A percentile compares a stretch with the other conserved stretches of the same genome.
Conservation (phyloP, 2,329 filamentous ascomycete species). For the Cercospora beticola region DNA sequence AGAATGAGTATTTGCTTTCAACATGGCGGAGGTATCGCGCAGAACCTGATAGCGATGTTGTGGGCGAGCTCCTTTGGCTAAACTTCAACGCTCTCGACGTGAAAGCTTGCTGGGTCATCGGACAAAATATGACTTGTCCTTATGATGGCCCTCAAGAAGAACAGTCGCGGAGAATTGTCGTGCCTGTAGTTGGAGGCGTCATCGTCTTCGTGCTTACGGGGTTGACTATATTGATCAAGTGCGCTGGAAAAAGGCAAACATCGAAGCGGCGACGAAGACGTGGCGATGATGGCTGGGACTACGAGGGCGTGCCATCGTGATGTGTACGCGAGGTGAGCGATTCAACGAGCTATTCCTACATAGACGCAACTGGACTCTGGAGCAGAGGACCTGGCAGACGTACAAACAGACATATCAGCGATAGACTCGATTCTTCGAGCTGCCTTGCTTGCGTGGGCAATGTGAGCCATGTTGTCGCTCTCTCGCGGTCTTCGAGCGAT, state of each 20-base stretch:
- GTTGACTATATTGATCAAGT: constrained; percentile 64
- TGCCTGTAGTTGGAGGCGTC: constrained; percentile 62
- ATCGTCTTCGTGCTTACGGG: constrained; percentile 62
- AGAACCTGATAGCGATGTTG: constrained; percentile 30
- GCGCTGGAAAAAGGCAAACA: constrained; percentile 59
- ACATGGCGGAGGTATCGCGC: constrained; percentile 29
- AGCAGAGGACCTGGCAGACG: neutral
- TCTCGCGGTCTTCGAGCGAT: neutral
- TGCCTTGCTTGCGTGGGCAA: neutral
- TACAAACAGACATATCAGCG: neutral
- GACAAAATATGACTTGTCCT: constrained; percentile 58
- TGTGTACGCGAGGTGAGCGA: neutral
- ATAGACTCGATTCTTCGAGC: neutral
- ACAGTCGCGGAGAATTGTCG: constrained; percentile 53
- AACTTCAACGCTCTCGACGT: constrained; percentile 62
- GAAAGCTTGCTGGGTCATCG: constrained; percentile 60
- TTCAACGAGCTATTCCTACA: neutral
- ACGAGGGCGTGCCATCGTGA: constrained; percentile 62
- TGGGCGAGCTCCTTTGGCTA: constrained; percentile 50
- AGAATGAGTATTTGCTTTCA: constrained; percentile 59
- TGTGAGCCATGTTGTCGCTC: neutral
- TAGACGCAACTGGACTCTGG: neutral
- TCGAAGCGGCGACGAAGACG: constrained; percentile 50
- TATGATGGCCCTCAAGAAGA: constrained; percentile 46
- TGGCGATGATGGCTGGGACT: constrained; percentile 58